A percentile compares a stretch with the other conserved stretches of the same genome.
phyloP scores from a whole-genome alignment of 495 filamentous ascomycete genomes.

The Aspergillus coremiiformis region DNA sequence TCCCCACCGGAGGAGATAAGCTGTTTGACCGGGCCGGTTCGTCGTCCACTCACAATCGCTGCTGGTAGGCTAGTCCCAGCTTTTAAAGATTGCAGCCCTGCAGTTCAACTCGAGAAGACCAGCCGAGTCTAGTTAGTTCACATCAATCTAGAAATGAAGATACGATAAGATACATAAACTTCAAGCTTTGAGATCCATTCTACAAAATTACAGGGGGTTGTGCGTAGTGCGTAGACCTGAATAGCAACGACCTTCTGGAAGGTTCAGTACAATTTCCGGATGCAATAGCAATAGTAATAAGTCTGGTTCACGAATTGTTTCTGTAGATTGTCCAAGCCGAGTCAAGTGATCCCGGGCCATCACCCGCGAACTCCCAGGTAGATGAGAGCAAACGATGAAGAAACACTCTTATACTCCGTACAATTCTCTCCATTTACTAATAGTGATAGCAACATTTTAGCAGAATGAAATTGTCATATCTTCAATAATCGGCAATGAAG shows the following conservation, averaged over 20 bases:
- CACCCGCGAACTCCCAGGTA: too few species aligned
- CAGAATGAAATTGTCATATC: background rate
- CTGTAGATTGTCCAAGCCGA: background rate
- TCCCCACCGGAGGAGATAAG: conserved; percentile 12
- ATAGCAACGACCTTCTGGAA: background rate
- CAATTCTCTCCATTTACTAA: too few species aligned
- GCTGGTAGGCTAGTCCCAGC: background rate
- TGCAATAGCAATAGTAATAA: too few species aligned
- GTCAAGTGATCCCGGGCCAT: background rate
- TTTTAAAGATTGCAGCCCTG: background rate
- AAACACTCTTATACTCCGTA: too few species aligned
- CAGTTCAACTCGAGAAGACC: background rate
- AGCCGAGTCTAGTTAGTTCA: background rate
- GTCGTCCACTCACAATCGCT: background rate
- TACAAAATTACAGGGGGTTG: background rate
- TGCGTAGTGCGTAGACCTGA: background rate
- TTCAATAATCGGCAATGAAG: background rate
- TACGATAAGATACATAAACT: too few species aligned
- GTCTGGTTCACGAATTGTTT: too few species aligned
- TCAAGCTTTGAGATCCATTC: background rate
- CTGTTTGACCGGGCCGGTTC: conserved; percentile 16
- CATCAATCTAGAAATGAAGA: too few species aligned
- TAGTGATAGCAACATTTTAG: background rate
- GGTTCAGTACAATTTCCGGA: background rate
- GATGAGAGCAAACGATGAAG: too few species aligned